Evolutionary conservation across 2,329 filamentous ascomycete genomes (phyloP), one percentile per base, ranked within the genome.

Genomic region (Chrysoporthe puriensis): DNA sequence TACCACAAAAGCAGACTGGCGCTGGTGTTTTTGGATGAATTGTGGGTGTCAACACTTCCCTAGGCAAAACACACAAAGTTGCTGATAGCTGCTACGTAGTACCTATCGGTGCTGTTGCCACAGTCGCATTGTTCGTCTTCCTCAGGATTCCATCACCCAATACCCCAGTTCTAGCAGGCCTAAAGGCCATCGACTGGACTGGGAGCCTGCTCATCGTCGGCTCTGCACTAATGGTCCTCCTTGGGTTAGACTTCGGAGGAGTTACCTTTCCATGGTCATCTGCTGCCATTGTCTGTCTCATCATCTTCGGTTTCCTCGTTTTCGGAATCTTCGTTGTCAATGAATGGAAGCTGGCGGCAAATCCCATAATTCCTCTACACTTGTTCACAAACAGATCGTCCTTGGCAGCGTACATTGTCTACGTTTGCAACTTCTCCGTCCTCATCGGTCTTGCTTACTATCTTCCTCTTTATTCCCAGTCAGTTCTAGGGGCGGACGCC

Each of bases 241-340:
- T 97, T 58, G 94, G 93, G 0, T 86, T 97, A 16, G 91, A 96
- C 75, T 92, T 94, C 70, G 94, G 94, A 65, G 93, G 93, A 62
- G 86, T 93, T 62, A 83, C 84, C 32, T 88, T 87, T 71, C 90
- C 93, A 1, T 97, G 93, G 93, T 79, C 80, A 64, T 94, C 91
- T 0, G 83, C 91, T 2, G 90, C 87, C 0, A 91, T 94, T 42
- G 84, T 96, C 73, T 94, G 91, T 74, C 83, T 96, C 40, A 84
- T 46, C 4, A 14, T 46, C 11, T 96, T 43, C 89, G 36, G 36
- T 40, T 5, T 14, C 14, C 44, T 46, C 44, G 14, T 18, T 2
- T 57, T 26, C 14, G 32, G 26, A 26, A 14, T 57, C 2, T 26
- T 36, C 5, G 4, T 63, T 4, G 16, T 63, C 2, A 63, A 63